Evolutionary conservation across 1,284 basidiomycete species (phyloP).

Genomic region (Earliella scabrosa): DNA sequence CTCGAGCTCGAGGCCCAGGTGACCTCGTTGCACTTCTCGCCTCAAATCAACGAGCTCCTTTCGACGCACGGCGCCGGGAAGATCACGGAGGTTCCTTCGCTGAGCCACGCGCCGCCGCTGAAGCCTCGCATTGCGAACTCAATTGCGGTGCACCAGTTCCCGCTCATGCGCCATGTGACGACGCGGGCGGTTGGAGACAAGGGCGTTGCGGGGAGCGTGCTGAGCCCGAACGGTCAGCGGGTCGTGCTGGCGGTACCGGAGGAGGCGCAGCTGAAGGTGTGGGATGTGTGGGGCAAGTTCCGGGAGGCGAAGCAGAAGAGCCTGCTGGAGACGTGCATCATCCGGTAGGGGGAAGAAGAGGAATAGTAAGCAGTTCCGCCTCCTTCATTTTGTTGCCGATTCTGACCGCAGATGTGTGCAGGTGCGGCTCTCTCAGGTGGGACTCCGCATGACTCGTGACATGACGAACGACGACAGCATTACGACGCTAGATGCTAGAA

Average conservation of each 20-base stretch:
- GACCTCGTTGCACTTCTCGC: conserved; percentile 84
- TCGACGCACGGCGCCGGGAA: conserved; percentile 72
- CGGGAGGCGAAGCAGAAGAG: conserved; percentile 44
- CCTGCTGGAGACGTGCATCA: conserved; percentile 18
- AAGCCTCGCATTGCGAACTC: conserved; percentile 43
- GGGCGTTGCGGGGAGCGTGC: conserved; percentile 47
- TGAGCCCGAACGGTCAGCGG: conserved; percentile 52
- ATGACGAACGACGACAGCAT: background rate
- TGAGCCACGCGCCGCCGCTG: conserved; percentile 1
- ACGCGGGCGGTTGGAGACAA: conserved; percentile 46
- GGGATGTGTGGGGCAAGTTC: conserved; percentile 59
- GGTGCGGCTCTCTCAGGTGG: too few species aligned
- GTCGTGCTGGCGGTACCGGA: conserved; percentile 52
- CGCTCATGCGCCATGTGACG: conserved; percentile 48
- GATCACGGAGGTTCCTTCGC: conserved; percentile 10
- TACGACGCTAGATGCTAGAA: background rate
- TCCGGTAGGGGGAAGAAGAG: conserved; percentile 13
- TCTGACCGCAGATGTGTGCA: too few species aligned
- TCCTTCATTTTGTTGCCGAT: background rate
- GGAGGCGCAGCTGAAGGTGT: conserved; percentile 54
- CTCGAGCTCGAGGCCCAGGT: conserved; percentile 72
- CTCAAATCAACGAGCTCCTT: conserved; percentile 87
- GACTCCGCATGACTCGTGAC: background rate
- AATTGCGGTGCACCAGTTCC: conserved; percentile 60
- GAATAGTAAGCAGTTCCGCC: background rate